Base-by-base conservation (phyloP, 1,284 basidiomycete species). In the Trichosporon faecale region DNA sequence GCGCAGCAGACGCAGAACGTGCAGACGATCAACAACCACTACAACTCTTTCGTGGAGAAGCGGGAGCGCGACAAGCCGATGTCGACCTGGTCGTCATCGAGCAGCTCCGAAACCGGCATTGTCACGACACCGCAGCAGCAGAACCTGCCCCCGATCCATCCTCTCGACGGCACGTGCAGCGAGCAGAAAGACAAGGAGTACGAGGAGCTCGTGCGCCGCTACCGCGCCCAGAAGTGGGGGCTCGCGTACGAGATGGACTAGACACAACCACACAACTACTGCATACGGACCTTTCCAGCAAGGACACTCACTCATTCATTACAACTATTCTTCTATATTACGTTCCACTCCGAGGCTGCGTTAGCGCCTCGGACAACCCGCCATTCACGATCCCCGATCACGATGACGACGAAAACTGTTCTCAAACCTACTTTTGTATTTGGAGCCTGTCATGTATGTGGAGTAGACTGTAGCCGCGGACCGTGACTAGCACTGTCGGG, bases 171-270 rank as follows among this genome's bases (percentile, higher is more conserved):
- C 6, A 33, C 57, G 18, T n/a, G 9, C 27, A n/a, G 27, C 27
- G 57, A 61, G 27, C 57, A 61, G 29, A 61, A 61, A 8, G 57
- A 61, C 29, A 61, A 61, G 57, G 57, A 61, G 16, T 61, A 61
- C 27, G 57, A 61, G 16, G 57, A 61, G 27, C 57, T 61, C 18
- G 57, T 61, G 27, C 57, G 57, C 16, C 29, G 31, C 2, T 61
- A 61, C 29, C 57, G 57, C 14, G 57, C 57, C 29, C 57, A 61
- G 57, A 61, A 61, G 27, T 61, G 57, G 57, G 57, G 57, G 5
- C 18, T 33, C 5, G 57, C 57, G 27, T 61, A 33, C 57, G 57
- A 61, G 27, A 61, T 31, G 57, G 57, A 61, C 27, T 61, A 31
- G 27, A 31, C 57, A 57, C 25, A 16, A 52, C 49, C 2, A 4